phyloP scores from a whole-genome alignment of 768 basidiomycete species.

The Russula compacta region DNA sequence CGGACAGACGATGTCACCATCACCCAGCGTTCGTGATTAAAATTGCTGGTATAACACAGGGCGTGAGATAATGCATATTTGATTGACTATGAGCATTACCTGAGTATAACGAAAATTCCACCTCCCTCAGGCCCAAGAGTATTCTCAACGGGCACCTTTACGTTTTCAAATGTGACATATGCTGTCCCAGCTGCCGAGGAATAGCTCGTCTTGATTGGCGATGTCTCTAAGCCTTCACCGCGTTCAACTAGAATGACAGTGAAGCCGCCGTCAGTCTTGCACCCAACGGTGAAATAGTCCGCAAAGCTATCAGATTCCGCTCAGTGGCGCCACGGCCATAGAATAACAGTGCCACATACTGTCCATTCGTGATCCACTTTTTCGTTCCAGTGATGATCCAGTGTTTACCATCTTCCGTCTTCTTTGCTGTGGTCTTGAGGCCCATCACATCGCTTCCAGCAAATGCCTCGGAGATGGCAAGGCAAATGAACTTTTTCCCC shows the following conservation, averaged over 20 bases:
- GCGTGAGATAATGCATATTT: background rate
- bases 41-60: conserved; percentile 48
- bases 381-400: conserved; percentile 84
- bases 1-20: conserved; percentile 69
- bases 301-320: conserved; percentile 29
- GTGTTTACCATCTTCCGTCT: conserved; percentile 72
- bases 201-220: conserved; percentile 85
- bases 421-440: conserved; percentile 65
- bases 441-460: conserved; percentile 82
- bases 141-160: conserved; percentile 79
- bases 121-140: conserved; percentile 74
- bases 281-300: conserved; percentile 59
- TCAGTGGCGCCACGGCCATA: background rate
- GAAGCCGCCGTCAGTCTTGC: conserved; percentile 65
- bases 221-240: conserved; percentile 73
- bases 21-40: conserved; percentile 93
- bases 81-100: conserved; percentile 24
- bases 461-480: conserved; percentile 86
- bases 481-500: conserved; percentile 75
- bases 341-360: conserved; percentile 27
- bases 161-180: conserved; percentile 75
- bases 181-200: conserved; percentile 81
- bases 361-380: conserved; percentile 83
- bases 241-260: conserved; percentile 84
- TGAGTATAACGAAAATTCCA: conserved; percentile 58